A percentile compares a stretch with the other conserved stretches of the same genome.
These are phyloP conservation scores for Diphasiastrum complanatum DNA, from an alignment of 83 land plant species.

Conservation along the genomic window DNA sequence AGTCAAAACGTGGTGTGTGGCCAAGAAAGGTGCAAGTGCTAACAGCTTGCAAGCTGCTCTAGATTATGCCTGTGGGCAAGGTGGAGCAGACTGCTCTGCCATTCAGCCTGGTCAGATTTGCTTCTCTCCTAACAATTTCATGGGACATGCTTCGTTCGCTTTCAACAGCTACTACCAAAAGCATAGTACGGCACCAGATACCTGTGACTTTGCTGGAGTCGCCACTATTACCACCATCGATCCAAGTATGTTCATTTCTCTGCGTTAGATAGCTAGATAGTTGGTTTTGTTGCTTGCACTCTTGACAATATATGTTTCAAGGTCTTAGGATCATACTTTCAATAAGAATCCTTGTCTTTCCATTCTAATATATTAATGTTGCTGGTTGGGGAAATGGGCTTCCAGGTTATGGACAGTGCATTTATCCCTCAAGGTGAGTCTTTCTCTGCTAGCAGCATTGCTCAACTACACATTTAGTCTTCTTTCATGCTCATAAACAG, in stretches of 20 bases:
- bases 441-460: too few relatives aligned
- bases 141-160: conserved; percentile 37
- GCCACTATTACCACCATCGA: conserved; percentile 13
- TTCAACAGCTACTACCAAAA: conserved; percentile 39
- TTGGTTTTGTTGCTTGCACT: too few relatives aligned
- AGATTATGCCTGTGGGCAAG: conserved; percentile 36
- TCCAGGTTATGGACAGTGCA: too few relatives aligned
- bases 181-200: conserved; percentile 1
- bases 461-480: too few relatives aligned
- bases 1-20: conserved; percentile 47
- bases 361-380: too few relatives aligned
- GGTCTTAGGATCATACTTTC: too few relatives aligned
- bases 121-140: conserved; percentile 27
- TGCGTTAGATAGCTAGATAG: too few relatives aligned
- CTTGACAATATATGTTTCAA: too few relatives aligned
- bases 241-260: conserved; percentile 21
- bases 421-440: too few relatives aligned
- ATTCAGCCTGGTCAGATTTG: conserved; percentile 29
- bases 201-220: conserved; percentile 20
- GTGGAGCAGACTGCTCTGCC: conserved; percentile 33
- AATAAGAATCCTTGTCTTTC: too few relatives aligned
- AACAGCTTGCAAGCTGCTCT: conserved; percentile 17
- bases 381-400: too few relatives aligned
- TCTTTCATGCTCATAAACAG: too few relatives aligned
- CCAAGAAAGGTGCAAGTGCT: conserved; percentile 8